phyloP scores from a whole-genome alignment of 208 protist genomes.

The Angomonas deanei region DNA sequence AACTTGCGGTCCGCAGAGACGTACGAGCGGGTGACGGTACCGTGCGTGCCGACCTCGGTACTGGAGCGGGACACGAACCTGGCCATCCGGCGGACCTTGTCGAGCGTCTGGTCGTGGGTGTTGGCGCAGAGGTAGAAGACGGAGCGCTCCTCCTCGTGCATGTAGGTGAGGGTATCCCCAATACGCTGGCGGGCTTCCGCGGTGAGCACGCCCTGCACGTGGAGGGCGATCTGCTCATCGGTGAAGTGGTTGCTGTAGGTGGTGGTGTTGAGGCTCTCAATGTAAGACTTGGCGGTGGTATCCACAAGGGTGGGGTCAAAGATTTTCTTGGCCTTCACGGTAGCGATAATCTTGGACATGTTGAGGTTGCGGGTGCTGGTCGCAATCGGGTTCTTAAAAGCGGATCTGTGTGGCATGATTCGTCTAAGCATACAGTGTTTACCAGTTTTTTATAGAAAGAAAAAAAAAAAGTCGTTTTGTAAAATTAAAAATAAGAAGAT shows the following conservation, averaged over 20 bases:
- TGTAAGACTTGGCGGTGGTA: conserved; percentile 26
- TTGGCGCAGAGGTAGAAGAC: conserved; percentile 79
- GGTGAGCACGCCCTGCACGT: conserved; percentile 60
- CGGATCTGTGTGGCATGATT: background rate
- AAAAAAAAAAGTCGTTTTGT: conserved; percentile 15
- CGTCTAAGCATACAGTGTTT: background rate
- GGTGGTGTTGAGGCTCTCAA: conserved; percentile 33
- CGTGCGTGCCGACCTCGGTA: conserved; percentile 16
- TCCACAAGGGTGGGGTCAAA: conserved; percentile 46
- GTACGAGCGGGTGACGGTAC: conserved; percentile 50
- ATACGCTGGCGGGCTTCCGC: conserved; percentile 41
- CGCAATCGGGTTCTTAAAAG: background rate
- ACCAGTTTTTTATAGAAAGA: conserved; percentile 8
- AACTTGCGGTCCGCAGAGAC: conserved; percentile 43
- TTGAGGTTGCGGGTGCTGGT: conserved; percentile 12
- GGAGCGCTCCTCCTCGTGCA: conserved; percentile 32
- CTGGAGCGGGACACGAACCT: conserved; percentile 20
- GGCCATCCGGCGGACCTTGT: conserved; percentile 53
- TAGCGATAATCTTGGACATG: conserved; percentile 20
- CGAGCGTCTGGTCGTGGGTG: conserved; percentile 28
- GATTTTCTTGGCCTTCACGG: conserved; percentile 26
- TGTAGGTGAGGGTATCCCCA: conserved; percentile 63
- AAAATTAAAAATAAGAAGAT: conserved; percentile 4
- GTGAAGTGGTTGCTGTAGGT: conserved; percentile 44
- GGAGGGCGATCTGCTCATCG: conserved; percentile 32